Evolutionary conservation across 345 rosid genomes (phyloP).

Genomic region (Populus tremula): DNA sequence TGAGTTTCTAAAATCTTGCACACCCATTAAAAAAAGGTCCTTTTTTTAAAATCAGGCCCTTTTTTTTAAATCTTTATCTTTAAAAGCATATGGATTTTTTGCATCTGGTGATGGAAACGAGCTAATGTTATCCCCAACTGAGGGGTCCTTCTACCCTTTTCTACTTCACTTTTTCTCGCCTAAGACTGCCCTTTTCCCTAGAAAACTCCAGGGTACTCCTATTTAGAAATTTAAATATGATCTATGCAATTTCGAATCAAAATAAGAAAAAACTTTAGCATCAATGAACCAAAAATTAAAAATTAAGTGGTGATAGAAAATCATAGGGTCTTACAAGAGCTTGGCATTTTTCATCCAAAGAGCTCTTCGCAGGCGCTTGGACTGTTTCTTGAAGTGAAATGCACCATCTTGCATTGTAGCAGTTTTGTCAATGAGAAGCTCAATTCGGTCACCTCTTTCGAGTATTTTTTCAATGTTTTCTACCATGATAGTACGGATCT

Average conservation of each 20-base stretch:
- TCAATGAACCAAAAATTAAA: not conserved
- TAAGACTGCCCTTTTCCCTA: not conserved
- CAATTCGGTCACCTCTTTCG: slow-evolving; percentile 95
- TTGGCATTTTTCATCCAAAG: slow-evolving; percentile 98
- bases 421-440: slow-evolving; percentile 93
- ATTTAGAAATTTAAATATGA: not conserved
- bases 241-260: not conserved
- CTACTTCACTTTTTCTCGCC: not conserved
- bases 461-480: slow-evolving; percentile 95
- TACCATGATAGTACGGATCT: slow-evolving; percentile 94
- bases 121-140: not conserved
- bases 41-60: not conserved
- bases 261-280: not conserved
- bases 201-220: not conserved
- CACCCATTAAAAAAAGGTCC: not conserved
- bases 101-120: not conserved
- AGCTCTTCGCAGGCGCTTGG: slow-evolving; percentile 83
- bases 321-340: slow-evolving; percentile 60
- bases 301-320: not conserved
- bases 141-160: not conserved
- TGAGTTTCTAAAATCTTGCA: not conserved
- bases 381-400: slow-evolving; percentile 94
- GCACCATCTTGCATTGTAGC: slow-evolving; percentile 91
- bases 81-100: not conserved
- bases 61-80: not conserved